Evolutionary conservation across 2,329 filamentous ascomycete species (phyloP).

Genomic region (Botrytis fabae): DNA sequence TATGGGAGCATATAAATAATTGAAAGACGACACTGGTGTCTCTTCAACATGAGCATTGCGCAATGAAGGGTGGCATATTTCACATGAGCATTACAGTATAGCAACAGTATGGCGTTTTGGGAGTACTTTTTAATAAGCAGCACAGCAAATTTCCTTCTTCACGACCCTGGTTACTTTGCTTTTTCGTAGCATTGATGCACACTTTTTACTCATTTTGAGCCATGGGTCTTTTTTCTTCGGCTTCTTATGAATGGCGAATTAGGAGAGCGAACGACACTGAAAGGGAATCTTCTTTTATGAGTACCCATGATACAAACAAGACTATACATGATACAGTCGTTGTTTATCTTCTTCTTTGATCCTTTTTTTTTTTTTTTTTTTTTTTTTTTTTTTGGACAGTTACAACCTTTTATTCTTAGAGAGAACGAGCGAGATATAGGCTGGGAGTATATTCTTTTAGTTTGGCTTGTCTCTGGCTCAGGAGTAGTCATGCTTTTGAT

Average conservation of each 20-base stretch:
- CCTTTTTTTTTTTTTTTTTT: not conserved
- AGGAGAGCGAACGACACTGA: not conserved
- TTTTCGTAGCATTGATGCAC: slow-evolving; percentile 4
- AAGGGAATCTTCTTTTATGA: slow-evolving; percentile 11
- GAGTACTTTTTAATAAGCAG: slow-evolving; percentile 11
- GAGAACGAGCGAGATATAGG: not conserved
- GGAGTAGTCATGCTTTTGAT: not conserved
- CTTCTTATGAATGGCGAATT: slow-evolving; percentile 12
- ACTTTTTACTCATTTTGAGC: slow-evolving; percentile 9
- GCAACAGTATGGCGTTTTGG: slow-evolving; percentile 22
- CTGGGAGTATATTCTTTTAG: not conserved
- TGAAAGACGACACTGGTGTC: slow-evolving; percentile 22
- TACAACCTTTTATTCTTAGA: slow-evolving; percentile 9
- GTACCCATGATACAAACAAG: slow-evolving; percentile 15
- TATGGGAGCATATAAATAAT: slow-evolving; percentile 19
- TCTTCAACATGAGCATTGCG: slow-evolving; percentile 22
- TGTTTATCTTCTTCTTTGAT: not conserved
- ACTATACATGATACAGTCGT: slow-evolving; percentile 12
- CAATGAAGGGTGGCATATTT: slow-evolving; percentile 18
- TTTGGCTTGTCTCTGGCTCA: not conserved
- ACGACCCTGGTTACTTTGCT: slow-evolving; percentile 7
- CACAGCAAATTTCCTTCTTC: slow-evolving; percentile 7
- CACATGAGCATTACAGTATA: slow-evolving; percentile 16
- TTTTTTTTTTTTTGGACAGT: slow-evolving; percentile 1
- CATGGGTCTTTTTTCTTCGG: slow-evolving; percentile 6